Evolutionary conservation across 73 alveolate genomes (phyloP).

Genomic region (Symbiodinium natans): DNA sequence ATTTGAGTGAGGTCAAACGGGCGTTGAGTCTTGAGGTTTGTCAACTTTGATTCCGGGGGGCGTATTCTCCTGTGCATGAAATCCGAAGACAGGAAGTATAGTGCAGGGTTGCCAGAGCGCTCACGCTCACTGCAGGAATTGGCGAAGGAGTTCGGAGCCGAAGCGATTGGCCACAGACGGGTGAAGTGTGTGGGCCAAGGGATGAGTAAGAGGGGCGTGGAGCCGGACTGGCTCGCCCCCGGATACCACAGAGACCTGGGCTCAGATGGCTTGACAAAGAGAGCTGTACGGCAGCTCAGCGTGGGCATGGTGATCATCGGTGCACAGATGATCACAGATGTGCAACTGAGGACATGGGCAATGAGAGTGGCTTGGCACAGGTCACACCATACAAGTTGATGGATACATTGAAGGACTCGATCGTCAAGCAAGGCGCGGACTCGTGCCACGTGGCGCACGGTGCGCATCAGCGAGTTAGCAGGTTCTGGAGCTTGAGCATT

Average conservation of each 20-base stretch:
- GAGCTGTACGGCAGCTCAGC: background rate
- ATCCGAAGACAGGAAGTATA: too few species aligned
- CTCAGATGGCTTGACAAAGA: background rate
- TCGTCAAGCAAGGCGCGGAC: conserved; percentile 23
- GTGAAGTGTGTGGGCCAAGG: conserved; percentile 60
- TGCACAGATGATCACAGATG: too few species aligned
- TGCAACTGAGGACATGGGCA: conserved; percentile 33
- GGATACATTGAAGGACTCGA: conserved; percentile 54
- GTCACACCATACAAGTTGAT: conserved; percentile 69
- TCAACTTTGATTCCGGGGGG: too few species aligned
- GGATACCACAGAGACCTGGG: conserved; percentile 1
- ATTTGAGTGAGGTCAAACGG: too few species aligned
- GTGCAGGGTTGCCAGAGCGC: too few species aligned
- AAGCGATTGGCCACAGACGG: conserved; percentile 35
- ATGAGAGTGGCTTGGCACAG: conserved; percentile 76
- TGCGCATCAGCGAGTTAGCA: too few species aligned
- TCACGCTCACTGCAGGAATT: too few species aligned
- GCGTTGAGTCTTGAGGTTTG: too few species aligned
- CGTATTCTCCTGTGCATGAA: too few species aligned
- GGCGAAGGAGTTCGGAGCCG: conserved; percentile 70
- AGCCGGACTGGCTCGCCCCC: background rate
- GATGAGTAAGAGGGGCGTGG: background rate
- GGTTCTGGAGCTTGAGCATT: too few species aligned
- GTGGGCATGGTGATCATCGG: too few species aligned
- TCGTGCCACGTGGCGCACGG: too few species aligned